phyloP scores from a whole-genome alignment of 768 basidiomycete genomes.

The Kwoniella heveanensis region DNA sequence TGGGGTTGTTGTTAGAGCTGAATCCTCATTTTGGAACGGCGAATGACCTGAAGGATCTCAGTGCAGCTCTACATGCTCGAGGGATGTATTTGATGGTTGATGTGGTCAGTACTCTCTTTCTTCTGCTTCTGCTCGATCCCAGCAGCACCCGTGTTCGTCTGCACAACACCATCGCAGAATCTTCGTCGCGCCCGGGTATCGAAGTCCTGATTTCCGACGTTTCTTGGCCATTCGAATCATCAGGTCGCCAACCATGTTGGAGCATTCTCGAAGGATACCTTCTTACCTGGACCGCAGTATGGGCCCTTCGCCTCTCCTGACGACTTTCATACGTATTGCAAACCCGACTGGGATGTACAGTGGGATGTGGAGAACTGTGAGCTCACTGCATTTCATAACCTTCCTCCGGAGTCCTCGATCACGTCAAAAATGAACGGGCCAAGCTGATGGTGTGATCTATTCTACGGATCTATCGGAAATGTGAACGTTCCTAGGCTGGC shows the following conservation, averaged over 20 bases:
- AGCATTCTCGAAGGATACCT: constrained; percentile 62
- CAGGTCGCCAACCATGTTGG: constrained; percentile 82
- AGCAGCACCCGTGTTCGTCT: too few relatives aligned
- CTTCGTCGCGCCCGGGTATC: too few relatives aligned
- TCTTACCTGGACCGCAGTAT: constrained; percentile 58
- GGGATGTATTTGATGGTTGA: constrained; percentile 58
- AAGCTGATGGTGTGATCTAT: too few relatives aligned
- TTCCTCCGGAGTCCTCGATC: too few relatives aligned
- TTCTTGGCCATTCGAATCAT: neutral
- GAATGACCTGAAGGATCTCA: constrained; percentile 50
- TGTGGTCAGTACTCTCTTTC: constrained; percentile 48
- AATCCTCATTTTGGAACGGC: constrained; percentile 53
- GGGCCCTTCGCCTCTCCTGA: constrained; percentile 58
- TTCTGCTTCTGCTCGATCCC: too few relatives aligned
- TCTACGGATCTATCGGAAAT: too few relatives aligned
- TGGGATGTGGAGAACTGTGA: constrained; percentile 69
- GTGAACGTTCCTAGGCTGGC: too few relatives aligned
- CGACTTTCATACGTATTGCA: constrained; percentile 71
- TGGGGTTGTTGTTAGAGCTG: too few relatives aligned
- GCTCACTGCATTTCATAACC: too few relatives aligned
- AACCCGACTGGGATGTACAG: constrained; percentile 68
- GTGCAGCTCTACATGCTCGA: constrained; percentile 46
- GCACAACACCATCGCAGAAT: too few relatives aligned
- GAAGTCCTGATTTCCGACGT: neutral
- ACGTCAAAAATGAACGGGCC: too few relatives aligned